Evolutionary conservation across 2,329 filamentous ascomycete species (phyloP).

Genomic region (Colletotrichum spinosum): DNA sequence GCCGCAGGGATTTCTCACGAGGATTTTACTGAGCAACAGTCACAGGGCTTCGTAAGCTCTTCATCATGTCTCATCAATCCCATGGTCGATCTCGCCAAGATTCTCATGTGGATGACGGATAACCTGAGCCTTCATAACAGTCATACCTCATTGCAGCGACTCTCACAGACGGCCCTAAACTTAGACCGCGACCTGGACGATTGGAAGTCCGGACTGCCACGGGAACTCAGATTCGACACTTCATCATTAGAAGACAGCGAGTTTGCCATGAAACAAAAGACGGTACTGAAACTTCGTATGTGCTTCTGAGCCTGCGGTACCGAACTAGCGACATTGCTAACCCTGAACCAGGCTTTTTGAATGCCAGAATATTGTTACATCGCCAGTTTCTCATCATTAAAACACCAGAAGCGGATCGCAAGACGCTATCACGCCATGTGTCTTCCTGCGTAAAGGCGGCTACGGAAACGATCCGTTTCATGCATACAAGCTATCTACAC

Average conservation of each 20-base stretch:
- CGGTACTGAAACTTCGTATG: constrained; percentile 28
- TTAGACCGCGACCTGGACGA: constrained; percentile 26
- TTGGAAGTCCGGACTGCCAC: constrained; percentile 26
- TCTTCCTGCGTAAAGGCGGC: constrained; percentile 24
- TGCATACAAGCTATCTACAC: constrained; percentile 35
- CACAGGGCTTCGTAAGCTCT: constrained; percentile 26
- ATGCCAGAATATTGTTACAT: constrained; percentile 28
- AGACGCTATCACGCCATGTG: constrained; percentile 22
- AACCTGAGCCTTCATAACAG: constrained; percentile 28
- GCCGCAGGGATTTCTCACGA: too few species aligned
- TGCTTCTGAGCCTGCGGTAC: too few species aligned
- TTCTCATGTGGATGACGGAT: constrained; percentile 37
- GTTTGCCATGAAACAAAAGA: constrained; percentile 36
- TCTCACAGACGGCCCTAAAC: constrained; percentile 28
- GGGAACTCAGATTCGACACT: constrained; percentile 22
- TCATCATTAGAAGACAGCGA: constrained; percentile 33
- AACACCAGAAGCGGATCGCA: constrained; percentile 17
- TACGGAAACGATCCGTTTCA: constrained; percentile 30
- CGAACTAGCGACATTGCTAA: neutral
- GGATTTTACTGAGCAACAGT: neutral
- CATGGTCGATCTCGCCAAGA: constrained; percentile 35
- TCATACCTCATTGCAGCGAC: constrained; percentile 25
- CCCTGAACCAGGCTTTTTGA: constrained; percentile 12
- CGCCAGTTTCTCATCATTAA: constrained; percentile 32
- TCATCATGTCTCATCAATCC: constrained; percentile 30